These are phyloP conservation scores for Saccharomycopsis capsularis DNA, from an alignment of 805 yeast genomes.

Conservation along the genomic window DNA sequence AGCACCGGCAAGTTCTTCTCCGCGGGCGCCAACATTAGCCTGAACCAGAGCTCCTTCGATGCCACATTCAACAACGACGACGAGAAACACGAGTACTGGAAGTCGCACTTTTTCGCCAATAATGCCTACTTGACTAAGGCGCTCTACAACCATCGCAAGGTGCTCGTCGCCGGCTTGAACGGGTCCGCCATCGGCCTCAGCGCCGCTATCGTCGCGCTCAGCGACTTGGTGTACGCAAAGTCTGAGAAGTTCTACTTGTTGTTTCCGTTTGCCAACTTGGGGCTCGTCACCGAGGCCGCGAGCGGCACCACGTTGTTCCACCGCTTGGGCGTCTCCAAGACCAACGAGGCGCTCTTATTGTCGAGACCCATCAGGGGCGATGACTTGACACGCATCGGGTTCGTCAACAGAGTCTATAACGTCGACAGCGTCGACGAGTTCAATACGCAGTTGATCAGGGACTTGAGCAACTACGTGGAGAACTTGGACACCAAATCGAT, in stretches of 20 bases:
- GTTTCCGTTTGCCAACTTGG: constrained; percentile 76
- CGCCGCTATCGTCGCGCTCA: constrained; percentile 65
- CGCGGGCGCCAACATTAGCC: constrained; percentile 65
- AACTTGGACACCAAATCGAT: constrained; percentile 42
- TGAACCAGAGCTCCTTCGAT: constrained; percentile 13
- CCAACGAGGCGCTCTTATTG: constrained; percentile 66
- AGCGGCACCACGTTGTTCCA: constrained; percentile 58
- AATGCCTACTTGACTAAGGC: constrained; percentile 63
- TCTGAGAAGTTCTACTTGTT: constrained; percentile 50
- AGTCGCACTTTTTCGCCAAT: constrained; percentile 55
- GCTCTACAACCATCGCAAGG: constrained; percentile 63
- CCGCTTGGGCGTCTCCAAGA: constrained; percentile 65
- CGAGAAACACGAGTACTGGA: constrained; percentile 37
- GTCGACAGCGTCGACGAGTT: constrained; percentile 32
- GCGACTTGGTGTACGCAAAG: constrained; percentile 69
- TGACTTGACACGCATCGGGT: constrained; percentile 51
- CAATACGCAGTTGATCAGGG: constrained; percentile 34
- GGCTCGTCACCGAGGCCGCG: constrained; percentile 79
- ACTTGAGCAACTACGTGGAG: constrained; percentile 31
- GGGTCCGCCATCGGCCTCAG: constrained; percentile 84
- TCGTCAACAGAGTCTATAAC: constrained; percentile 52
- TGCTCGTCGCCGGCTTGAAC: constrained; percentile 66
- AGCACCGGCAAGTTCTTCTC: constrained; percentile 72
- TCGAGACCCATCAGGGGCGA: constrained; percentile 57
- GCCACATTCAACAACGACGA: constrained; percentile 22